A percentile compares a stretch with the other conserved stretches of the same genome.
Evolutionary conservation across 768 basidiomycete genomes (phyloP).

Genomic region (Mycena sanguinolenta): DNA sequence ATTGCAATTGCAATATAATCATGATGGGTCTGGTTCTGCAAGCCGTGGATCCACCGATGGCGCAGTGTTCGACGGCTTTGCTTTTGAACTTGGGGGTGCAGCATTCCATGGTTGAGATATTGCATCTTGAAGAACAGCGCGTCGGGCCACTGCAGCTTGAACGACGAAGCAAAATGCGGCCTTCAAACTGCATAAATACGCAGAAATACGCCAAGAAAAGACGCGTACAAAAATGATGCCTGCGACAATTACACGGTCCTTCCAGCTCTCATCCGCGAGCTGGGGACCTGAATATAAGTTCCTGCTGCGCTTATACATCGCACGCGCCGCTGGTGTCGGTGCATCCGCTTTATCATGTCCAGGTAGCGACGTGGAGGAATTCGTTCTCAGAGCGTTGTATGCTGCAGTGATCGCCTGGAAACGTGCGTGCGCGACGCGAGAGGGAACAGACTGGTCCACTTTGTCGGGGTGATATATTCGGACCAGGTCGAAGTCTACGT

Average conservation of each 20-base stretch:
- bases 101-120: background rate
- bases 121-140: slow-evolving; percentile 17
- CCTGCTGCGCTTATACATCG: slow-evolving; percentile 53
- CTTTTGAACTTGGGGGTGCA: background rate
- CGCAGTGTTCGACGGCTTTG: background rate
- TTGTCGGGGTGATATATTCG: slow-evolving; percentile 86
- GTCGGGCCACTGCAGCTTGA: slow-evolving; percentile 27
- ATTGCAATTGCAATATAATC: slow-evolving; percentile 24
- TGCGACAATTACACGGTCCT: slow-evolving; percentile 72
- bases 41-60: slow-evolving; percentile 22
- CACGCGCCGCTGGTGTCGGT: slow-evolving; percentile 60
- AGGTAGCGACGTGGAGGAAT: slow-evolving; percentile 39
- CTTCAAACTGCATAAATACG: slow-evolving; percentile 2
- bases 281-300: slow-evolving; percentile 59
- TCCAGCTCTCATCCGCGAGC: slow-evolving; percentile 73
- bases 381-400: slow-evolving; percentile 74
- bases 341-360: slow-evolving; percentile 40
- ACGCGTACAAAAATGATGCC: slow-evolving; percentile 64
- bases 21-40: slow-evolving; percentile 26
- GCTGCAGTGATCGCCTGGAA: slow-evolving; percentile 80
- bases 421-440: slow-evolving; percentile 68
- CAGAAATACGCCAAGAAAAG: slow-evolving; percentile 7
- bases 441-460: slow-evolving; percentile 52
- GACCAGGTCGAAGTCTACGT: slow-evolving; percentile 84
- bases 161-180: slow-evolving; percentile 30